These are phyloP conservation scores for Pulveroboletus ridleyi DNA, from an alignment of 1,284 basidiomycete genomes.

Conservation along the genomic window DNA sequence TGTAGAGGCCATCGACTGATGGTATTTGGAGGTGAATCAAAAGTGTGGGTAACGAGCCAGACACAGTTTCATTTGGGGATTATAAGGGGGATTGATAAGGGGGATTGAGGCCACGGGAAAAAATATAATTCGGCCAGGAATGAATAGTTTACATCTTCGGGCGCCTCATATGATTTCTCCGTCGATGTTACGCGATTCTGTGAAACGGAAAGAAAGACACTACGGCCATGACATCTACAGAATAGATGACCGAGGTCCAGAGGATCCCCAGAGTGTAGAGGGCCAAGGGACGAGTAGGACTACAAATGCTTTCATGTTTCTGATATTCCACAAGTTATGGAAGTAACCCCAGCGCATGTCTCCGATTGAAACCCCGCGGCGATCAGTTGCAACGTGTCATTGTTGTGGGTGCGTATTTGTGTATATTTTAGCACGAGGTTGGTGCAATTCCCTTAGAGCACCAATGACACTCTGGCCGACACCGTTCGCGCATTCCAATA, in stretches of 20 bases:
- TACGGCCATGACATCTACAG: background rate
- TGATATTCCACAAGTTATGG: too few species aligned
- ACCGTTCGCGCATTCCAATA: background rate
- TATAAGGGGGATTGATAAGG: slow-evolving; percentile 10
- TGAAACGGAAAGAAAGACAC: too few species aligned
- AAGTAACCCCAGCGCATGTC: too few species aligned
- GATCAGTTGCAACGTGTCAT: background rate
- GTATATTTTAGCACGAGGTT: too few species aligned
- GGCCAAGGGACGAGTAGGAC: too few species aligned
- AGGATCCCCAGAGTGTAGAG: background rate
- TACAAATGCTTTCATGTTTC: too few species aligned
- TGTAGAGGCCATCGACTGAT: slow-evolving; percentile 5
- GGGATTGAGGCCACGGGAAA: too few species aligned
- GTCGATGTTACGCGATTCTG: too few species aligned
- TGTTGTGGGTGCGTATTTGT: too few species aligned
- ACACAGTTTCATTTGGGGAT: background rate
- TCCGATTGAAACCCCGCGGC: background rate
- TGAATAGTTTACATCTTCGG: slow-evolving; percentile 21
- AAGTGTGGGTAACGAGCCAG: too few species aligned
- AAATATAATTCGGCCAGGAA: background rate
- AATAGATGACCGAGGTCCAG: background rate
- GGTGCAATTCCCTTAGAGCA: too few species aligned
- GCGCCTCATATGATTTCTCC: too few species aligned
- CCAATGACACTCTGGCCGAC: slow-evolving; percentile 1
- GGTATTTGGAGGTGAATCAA: slow-evolving; percentile 3